Conservation (phyloP, 2,329 filamentous ascomycete genomes). For the Penicillium brasilianum region DNA sequence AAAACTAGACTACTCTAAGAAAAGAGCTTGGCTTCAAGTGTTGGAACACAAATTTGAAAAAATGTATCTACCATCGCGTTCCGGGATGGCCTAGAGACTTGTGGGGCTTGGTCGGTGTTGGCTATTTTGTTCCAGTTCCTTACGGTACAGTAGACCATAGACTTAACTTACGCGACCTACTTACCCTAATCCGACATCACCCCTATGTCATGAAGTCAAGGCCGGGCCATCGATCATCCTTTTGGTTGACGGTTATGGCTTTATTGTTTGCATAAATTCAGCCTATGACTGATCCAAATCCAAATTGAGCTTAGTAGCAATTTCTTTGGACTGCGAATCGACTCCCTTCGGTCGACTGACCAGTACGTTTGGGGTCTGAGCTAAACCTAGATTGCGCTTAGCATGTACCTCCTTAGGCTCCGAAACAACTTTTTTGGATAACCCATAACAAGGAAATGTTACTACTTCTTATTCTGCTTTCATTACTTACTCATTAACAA, state of each 20-base stretch:
- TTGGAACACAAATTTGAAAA: no score
- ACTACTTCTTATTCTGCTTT: no score
- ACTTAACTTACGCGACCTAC: no score
- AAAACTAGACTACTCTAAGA: no score
- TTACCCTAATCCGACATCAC: not conserved
- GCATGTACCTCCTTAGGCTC: not conserved
- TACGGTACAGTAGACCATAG: no score
- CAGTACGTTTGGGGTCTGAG: not conserved
- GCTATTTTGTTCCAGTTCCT: no score
- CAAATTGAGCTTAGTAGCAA: not conserved
- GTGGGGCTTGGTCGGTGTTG: no score
- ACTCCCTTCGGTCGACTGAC: not conserved
- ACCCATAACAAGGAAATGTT: no score
- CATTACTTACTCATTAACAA: not conserved
- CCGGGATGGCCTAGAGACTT: no score
- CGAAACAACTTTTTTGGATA: not conserved
- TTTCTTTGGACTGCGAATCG: not conserved
- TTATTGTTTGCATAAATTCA: not conserved
- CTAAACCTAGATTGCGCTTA: not conserved
- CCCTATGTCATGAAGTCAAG: not conserved
- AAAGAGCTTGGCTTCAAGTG: no score
- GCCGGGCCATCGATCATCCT: not conserved
- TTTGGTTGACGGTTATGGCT: not conserved
- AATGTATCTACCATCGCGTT: no score
- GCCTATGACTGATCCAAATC: not conserved